Percentiles rank a stretch among this genome's conserved stretches.
These are phyloP conservation scores for Globisporangium perplexum DNA, from an alignment of 352 stramenopile genomes.

Conservation along the genomic window DNA sequence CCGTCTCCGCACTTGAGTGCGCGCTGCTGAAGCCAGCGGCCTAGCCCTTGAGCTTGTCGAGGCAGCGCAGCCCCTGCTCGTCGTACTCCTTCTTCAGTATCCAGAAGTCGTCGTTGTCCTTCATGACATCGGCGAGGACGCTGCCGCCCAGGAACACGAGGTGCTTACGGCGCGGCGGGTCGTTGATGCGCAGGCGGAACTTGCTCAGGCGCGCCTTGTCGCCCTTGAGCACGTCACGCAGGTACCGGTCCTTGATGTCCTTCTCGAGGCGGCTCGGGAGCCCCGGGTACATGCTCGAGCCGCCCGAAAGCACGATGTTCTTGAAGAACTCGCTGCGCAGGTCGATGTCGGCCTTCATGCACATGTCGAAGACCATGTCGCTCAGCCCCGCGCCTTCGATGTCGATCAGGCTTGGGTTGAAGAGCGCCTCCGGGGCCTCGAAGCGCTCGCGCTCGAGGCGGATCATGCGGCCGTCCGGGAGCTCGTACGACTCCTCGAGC, in stretches of 20 bases:
- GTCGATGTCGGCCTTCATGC: conserved; percentile 95
- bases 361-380: conserved; percentile 98
- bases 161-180: conserved; percentile 94
- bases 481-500: conserved; percentile 88
- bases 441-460: conserved; percentile 94
- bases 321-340: conserved; percentile 96
- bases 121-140: conserved; percentile 93
- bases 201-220: conserved; percentile 88
- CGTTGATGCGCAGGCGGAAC: conserved; percentile 94
- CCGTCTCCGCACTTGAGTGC: conserved; percentile 39
- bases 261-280: conserved; percentile 91
- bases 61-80: conserved; percentile 87
- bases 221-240: conserved; percentile 83
- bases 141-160: conserved; percentile 93
- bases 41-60: conserved; percentile 70
- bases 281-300: conserved; percentile 95
- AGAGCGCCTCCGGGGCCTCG: conserved; percentile 94
- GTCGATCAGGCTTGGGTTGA: conserved; percentile 96
- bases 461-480: conserved; percentile 97
- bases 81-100: conserved; percentile 93
- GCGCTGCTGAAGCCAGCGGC: neutral
- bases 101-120: conserved; percentile 93
- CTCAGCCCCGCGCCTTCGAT: conserved; percentile 94
- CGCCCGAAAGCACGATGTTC: conserved; percentile 95
- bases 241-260: conserved; percentile 84